Percentiles rank a stretch among this genome's conserved stretches.
These are phyloP conservation scores for Syzygium jambos DNA, from an alignment of 345 rosid genomes.

Conservation along the genomic window DNA sequence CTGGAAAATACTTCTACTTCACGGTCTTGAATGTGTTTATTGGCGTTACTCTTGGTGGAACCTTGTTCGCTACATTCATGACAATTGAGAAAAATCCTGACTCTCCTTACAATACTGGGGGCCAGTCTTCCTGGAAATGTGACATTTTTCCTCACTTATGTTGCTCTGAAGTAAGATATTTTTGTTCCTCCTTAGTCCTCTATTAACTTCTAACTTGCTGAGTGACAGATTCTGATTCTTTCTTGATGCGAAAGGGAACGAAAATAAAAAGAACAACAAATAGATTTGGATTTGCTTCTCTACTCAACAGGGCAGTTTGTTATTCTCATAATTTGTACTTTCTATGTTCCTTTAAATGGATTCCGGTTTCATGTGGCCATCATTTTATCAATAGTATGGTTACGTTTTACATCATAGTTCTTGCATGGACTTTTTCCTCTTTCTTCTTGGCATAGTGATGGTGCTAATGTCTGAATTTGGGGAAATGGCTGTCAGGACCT, in stretches of 20 bases:
- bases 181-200: background rate
- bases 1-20: constrained; percentile 86
- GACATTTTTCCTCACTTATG: constrained; percentile 81
- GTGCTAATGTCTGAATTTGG: background rate
- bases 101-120: constrained; percentile 35
- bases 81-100: constrained; percentile 29
- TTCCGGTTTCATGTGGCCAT: background rate
- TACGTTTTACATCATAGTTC: background rate
- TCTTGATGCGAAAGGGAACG: background rate
- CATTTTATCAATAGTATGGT: background rate
- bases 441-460: background rate
- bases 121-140: constrained; percentile 63
- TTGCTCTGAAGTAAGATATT: constrained; percentile 64
- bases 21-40: constrained; percentile 64
- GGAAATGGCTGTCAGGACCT: constrained; percentile 39
- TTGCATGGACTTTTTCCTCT: background rate
- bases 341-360: background rate
- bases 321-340: background rate
- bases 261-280: background rate
- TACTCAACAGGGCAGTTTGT: background rate
- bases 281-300: rapidly evolving
- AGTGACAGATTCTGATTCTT: background rate
- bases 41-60: constrained; percentile 74
- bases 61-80: constrained; percentile 49
- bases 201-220: background rate